phyloP scores from a whole-genome alignment of 345 rosid species.

The Citrus cavaleriei region DNA sequence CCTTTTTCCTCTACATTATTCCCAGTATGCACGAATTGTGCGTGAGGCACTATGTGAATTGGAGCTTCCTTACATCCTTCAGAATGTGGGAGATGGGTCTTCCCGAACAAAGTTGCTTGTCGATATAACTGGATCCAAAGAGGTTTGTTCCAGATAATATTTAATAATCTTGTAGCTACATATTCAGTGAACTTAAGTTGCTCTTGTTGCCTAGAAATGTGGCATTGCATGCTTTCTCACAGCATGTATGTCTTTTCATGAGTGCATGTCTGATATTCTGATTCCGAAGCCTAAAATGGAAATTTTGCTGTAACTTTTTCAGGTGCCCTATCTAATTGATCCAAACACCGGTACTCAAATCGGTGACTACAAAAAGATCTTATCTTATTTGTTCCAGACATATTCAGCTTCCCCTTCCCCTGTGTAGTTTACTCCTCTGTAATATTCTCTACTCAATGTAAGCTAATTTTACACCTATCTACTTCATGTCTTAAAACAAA shows the following conservation, averaged over 20 bases:
- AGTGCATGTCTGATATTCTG: background rate
- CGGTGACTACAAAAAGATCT: constrained; percentile 61
- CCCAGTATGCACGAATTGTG: constrained; percentile 70
- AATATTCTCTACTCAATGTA: background rate
- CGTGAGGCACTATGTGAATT: constrained; percentile 85
- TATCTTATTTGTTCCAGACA: constrained; percentile 60
- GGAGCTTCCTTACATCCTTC: constrained; percentile 78
- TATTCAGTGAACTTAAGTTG: background rate
- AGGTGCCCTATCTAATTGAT: constrained; percentile 77
- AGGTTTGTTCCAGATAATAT: constrained; percentile 35
- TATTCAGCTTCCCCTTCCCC: constrained; percentile 36
- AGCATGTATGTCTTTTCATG: background rate
- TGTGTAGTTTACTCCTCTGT: constrained; percentile 16
- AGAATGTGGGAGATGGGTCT: constrained; percentile 71
- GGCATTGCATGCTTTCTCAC: background rate
- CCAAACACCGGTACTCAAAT: constrained; percentile 62
- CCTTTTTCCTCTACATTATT: background rate
- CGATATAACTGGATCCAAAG: constrained; percentile 55
- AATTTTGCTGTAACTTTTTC: constrained; percentile 6
- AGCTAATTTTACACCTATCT: background rate
- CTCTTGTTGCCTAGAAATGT: background rate
- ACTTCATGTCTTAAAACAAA: background rate
- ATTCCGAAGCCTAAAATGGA: background rate
- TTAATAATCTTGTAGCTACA: background rate
- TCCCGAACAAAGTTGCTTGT: constrained; percentile 38